These are phyloP conservation scores for Salpingoeca rosetta DNA, from an alignment of 78 protist species.

Conservation along the genomic window DNA sequence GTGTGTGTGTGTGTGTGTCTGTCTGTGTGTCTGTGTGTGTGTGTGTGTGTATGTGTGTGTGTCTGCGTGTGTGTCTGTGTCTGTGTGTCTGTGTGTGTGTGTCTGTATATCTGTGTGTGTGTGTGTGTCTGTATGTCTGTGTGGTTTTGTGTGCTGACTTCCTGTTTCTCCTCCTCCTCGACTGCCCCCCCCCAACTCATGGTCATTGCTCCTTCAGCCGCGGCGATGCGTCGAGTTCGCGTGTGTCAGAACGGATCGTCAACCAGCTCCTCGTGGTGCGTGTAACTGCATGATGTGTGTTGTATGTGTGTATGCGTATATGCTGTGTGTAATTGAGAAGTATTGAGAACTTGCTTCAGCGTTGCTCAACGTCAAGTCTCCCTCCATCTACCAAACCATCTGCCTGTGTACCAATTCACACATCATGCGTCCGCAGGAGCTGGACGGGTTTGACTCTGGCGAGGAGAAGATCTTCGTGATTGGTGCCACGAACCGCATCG, in stretches of 20 bases:
- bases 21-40: background rate
- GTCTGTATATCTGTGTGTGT: too few relatives aligned
- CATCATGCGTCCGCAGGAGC: background rate
- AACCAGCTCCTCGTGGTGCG: slow-evolving; percentile 85
- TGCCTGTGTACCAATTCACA: background rate
- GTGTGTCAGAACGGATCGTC: slow-evolving; percentile 80
- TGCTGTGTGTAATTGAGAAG: slow-evolving; percentile 93
- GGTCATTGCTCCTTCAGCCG: background rate
- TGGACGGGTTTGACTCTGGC: background rate
- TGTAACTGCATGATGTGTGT: too few relatives aligned
- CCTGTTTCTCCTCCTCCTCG: background rate
- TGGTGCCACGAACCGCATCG: slow-evolving; percentile 97
- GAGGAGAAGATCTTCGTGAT: slow-evolving; percentile 71
- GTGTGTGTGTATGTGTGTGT: too few relatives aligned
- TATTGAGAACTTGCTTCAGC: background rate
- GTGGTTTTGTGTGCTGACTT: background rate
- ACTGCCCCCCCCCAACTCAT: background rate
- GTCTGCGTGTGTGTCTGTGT: too few relatives aligned
- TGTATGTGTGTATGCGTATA: too few relatives aligned
- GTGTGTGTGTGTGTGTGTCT: background rate
- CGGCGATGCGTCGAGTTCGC: background rate
- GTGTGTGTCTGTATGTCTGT: background rate
- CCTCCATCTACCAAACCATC: background rate
- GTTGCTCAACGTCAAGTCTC: background rate
- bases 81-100: too few relatives aligned